Evolutionary conservation across 306 rosid species (phyloP).

Genomic region (Fragaria nilgerrensis): DNA sequence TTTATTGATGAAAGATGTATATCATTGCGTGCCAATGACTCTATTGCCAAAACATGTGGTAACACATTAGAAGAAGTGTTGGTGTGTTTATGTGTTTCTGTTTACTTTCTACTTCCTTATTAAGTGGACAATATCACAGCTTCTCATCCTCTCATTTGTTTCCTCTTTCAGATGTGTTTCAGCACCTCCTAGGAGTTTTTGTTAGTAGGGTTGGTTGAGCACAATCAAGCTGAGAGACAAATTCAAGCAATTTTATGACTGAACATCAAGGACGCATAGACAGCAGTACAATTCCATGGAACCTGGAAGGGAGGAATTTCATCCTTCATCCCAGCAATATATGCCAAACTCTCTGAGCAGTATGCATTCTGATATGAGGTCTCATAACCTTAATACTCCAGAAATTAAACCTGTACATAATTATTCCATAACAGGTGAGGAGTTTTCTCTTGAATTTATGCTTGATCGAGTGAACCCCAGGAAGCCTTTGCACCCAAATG

Average conservation of each 20-base stretch:
- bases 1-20: not conserved
- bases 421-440: constrained; percentile 88
- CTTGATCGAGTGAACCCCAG: constrained; percentile 71
- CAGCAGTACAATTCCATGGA: constrained; percentile 46
- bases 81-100: not conserved
- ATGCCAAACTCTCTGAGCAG: constrained; percentile 42
- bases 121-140: not conserved
- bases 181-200: constrained; percentile 1
- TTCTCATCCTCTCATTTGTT: not conserved
- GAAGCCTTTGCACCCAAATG: constrained; percentile 55
- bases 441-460: constrained; percentile 78
- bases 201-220: constrained; percentile 12
- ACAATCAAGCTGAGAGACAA: constrained; percentile 21
- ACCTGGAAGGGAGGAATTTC: constrained; percentile 51
- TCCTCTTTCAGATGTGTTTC: constrained; percentile 16
- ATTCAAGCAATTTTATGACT: constrained; percentile 36
- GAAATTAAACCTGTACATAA: constrained; percentile 71
- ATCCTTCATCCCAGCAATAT: constrained; percentile 42
- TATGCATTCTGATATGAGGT: constrained; percentile 37
- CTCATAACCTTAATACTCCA: constrained; percentile 35
- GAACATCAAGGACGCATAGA: constrained; percentile 38
- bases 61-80: not conserved
- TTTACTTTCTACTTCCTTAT: not conserved
- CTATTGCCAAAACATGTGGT: not conserved
- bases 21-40: not conserved